Conservation (phyloP, 805 yeast genomes). For the Candida fluviatilis region DNA sequence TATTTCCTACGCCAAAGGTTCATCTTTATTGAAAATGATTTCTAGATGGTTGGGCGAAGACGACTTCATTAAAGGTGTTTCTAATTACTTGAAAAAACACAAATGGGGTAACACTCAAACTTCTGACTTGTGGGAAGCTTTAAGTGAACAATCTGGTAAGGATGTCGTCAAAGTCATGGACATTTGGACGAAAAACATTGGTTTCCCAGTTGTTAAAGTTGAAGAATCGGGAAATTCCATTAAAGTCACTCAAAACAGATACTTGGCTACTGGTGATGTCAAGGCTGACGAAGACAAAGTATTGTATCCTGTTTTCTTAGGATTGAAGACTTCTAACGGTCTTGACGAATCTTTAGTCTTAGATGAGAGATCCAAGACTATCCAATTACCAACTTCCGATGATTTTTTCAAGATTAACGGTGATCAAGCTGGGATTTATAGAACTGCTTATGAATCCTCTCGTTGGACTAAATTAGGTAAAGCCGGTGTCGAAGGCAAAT, state of each 20-base stretch:
- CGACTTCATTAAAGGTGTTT: conserved; percentile 72
- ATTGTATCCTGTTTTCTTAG: conserved; percentile 66
- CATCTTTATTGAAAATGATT: conserved; percentile 75
- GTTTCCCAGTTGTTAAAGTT: conserved; percentile 71
- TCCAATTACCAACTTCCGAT: conserved; percentile 36
- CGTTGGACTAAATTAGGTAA: conserved; percentile 68
- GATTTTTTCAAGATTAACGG: conserved; percentile 69
- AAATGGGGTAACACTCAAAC: conserved; percentile 76
- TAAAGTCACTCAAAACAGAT: conserved; percentile 66
- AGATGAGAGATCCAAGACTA: conserved; percentile 35
- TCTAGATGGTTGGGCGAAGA: conserved; percentile 78
- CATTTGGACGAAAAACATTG: conserved; percentile 76
- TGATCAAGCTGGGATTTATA: conserved; percentile 70
- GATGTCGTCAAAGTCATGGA: conserved; percentile 73
- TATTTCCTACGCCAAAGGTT: conserved; percentile 78
- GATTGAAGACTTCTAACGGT: conserved; percentile 56
- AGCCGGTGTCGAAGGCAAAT: conserved; percentile 51
- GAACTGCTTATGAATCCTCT: conserved; percentile 65
- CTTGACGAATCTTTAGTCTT: conserved; percentile 57
- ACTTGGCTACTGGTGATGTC: conserved; percentile 73
- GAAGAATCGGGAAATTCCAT: conserved; percentile 49
- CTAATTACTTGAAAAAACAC: conserved; percentile 70
- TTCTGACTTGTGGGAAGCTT: conserved; percentile 71
- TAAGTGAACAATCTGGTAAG: conserved; percentile 65
- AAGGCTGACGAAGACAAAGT: conserved; percentile 68